phyloP scores from a whole-genome alignment of 1,139 yeast genomes.

The Arxiozyma bovina region DNA sequence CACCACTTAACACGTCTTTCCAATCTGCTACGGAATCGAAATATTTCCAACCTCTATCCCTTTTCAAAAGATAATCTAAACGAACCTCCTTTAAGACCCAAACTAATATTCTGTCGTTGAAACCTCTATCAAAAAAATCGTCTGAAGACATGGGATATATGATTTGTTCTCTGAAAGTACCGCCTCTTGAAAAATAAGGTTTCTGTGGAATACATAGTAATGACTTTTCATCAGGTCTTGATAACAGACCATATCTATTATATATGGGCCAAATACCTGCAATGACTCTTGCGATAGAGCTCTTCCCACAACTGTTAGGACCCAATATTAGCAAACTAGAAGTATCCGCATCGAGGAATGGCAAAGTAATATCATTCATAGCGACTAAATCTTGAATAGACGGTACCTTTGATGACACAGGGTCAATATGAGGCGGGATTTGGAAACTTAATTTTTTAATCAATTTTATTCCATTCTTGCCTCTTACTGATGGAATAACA shows the following conservation, averaged over 20 bases:
- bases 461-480: slow-evolving; percentile 47
- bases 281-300: slow-evolving; percentile 73
- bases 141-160: slow-evolving; percentile 75
- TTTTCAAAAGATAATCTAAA: slow-evolving; percentile 61
- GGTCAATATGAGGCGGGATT: slow-evolving; percentile 38
- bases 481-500: slow-evolving; percentile 61
- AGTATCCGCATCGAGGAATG: slow-evolving; percentile 32
- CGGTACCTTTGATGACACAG: slow-evolving; percentile 17
- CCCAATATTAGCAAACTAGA: slow-evolving; percentile 77
- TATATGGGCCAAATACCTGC: slow-evolving; percentile 93
- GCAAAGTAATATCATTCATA: slow-evolving; percentile 19
- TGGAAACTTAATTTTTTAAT: slow-evolving; percentile 56
- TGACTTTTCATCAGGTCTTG: slow-evolving; percentile 69
- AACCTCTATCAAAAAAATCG: slow-evolving; percentile 69
- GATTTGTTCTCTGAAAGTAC: slow-evolving; percentile 78
- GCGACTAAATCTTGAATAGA: slow-evolving; percentile 21
- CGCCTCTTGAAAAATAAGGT: slow-evolving; percentile 64
- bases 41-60: slow-evolving; percentile 34
- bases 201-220: slow-evolving; percentile 74
- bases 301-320: slow-evolving; percentile 83
- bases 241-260: slow-evolving; percentile 56
- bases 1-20: slow-evolving; percentile 90
- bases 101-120: slow-evolving; percentile 59
- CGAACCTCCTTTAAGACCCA: slow-evolving; percentile 67
- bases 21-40: slow-evolving; percentile 54